These are phyloP conservation scores for Papilionanthe hybrid DNA, from an alignment of 116 monocot genomes.

Conservation along the genomic window DNA sequence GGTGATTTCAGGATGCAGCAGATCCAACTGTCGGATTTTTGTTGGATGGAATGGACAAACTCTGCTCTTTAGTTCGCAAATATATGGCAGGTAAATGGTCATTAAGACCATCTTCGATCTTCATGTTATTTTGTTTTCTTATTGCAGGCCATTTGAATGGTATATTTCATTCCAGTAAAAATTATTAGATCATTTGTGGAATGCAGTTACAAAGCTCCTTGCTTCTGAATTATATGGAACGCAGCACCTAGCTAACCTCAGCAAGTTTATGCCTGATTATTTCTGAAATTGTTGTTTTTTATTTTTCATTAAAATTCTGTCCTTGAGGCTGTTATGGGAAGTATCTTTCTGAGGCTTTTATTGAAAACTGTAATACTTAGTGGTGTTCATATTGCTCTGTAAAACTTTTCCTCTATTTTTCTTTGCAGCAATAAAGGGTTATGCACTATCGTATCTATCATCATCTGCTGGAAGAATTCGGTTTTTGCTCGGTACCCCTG, in stretches of 20 bases:
- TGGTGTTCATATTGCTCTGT: slow-evolving; percentile 4
- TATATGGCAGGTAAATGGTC: slow-evolving; percentile 70
- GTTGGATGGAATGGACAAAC: slow-evolving; percentile 88
- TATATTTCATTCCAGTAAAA: not conserved
- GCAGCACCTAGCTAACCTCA: not conserved
- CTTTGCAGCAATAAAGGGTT: slow-evolving; percentile 87
- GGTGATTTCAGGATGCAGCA: slow-evolving; percentile 57
- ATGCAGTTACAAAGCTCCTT: not conserved
- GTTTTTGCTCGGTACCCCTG: slow-evolving; percentile 91
- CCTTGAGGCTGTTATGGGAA: not conserved
- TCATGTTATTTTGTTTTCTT: not conserved
- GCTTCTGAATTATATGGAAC: slow-evolving; percentile 3
- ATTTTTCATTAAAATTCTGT: too few species aligned
- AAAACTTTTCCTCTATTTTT: not conserved
- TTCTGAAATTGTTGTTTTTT: not conserved
- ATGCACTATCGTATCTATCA: slow-evolving; percentile 83
- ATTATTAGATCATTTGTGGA: not conserved
- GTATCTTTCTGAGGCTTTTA: not conserved
- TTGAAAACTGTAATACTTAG: not conserved
- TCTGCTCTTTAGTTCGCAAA: slow-evolving; percentile 86
- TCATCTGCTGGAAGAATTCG: slow-evolving; percentile 92
- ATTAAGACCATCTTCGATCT: not conserved
- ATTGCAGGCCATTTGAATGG: not conserved
- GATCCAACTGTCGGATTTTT: slow-evolving; percentile 94
- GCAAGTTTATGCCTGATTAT: not conserved